These are phyloP conservation scores for Rhinocladiella similis DNA, from an alignment of 2,329 filamentous ascomycete genomes.

Conservation along the genomic window DNA sequence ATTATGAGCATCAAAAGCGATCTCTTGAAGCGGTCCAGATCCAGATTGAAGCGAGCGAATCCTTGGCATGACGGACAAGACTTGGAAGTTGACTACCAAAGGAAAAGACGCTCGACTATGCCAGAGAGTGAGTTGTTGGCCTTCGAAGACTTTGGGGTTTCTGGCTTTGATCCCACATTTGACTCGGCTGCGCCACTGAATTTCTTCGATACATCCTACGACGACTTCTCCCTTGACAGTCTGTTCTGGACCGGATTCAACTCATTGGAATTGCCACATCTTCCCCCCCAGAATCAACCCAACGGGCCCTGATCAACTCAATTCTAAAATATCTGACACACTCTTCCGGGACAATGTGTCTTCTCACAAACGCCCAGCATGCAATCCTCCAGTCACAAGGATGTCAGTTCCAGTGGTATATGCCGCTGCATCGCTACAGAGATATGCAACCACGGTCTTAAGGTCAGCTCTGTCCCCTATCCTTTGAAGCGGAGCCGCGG, in stretches of 20 bases:
- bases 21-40: constrained; percentile 13
- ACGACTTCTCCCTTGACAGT: constrained; percentile 20
- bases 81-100: background rate
- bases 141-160: constrained; percentile 6
- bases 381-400: constrained; percentile 39
- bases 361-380: constrained; percentile 31
- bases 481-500: constrained; percentile 13
- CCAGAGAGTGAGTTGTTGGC: constrained; percentile 4
- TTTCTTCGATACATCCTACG: constrained; percentile 19
- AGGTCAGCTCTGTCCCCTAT: constrained; percentile 43
- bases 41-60: constrained; percentile 15
- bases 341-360: background rate
- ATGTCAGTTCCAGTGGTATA: constrained; percentile 44
- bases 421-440: constrained; percentile 42
- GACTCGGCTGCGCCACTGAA: constrained; percentile 10
- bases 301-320: background rate
- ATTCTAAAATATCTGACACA: no score
- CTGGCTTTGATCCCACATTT: constrained; percentile 6
- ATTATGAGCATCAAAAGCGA: constrained; percentile 28
- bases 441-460: constrained; percentile 43
- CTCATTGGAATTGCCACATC: constrained; percentile 17
- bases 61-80: constrained; percentile 13
- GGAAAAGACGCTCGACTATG: constrained; percentile 11
- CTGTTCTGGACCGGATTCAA: constrained; percentile 21
- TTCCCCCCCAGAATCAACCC: constrained; percentile 9